Evolutionary conservation across 2,329 filamentous ascomycete genomes (phyloP).

Genomic region (Aschersonia sp.): DNA sequence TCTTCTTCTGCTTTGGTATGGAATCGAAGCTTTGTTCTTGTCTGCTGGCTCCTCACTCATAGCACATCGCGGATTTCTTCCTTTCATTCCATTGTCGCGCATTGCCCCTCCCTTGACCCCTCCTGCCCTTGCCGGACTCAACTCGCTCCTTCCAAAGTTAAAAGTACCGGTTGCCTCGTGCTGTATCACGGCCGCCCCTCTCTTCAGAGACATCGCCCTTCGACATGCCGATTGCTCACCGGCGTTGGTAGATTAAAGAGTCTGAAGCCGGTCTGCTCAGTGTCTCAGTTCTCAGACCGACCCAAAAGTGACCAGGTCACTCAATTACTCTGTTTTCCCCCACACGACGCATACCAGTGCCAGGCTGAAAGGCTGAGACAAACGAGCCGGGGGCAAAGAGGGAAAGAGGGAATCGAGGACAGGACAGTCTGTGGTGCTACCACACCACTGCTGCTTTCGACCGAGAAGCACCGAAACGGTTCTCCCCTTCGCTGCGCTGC

Average conservation of each 20-base stretch:
- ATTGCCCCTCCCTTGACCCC: background rate
- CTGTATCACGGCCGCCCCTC: background rate
- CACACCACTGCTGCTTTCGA: background rate
- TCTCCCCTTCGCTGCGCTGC: background rate
- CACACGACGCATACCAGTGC: constrained; percentile 2
- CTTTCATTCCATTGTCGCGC: background rate
- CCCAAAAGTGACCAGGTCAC: too few relatives aligned
- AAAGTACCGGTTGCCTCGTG: background rate
- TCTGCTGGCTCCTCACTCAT: background rate
- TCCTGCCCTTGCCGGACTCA: background rate
- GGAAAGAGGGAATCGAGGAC: background rate
- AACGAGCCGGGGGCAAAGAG: background rate
- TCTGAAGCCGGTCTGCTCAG: background rate
- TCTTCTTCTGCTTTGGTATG: too few relatives aligned
- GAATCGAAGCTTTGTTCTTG: too few relatives aligned
- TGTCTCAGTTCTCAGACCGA: background rate
- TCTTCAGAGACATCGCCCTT: background rate
- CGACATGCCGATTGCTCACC: background rate
- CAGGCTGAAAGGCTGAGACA: constrained; percentile 1
- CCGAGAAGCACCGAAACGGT: background rate
- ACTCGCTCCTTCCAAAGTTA: background rate
- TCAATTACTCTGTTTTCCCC: background rate
- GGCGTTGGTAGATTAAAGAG: too few relatives aligned
- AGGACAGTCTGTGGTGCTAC: background rate
- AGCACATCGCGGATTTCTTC: background rate